Percentiles rank a stretch among this genome's conserved stretches.
These are phyloP conservation scores for Neonectria magnoliae DNA, from an alignment of 2,329 filamentous ascomycete genomes.

Conservation along the genomic window DNA sequence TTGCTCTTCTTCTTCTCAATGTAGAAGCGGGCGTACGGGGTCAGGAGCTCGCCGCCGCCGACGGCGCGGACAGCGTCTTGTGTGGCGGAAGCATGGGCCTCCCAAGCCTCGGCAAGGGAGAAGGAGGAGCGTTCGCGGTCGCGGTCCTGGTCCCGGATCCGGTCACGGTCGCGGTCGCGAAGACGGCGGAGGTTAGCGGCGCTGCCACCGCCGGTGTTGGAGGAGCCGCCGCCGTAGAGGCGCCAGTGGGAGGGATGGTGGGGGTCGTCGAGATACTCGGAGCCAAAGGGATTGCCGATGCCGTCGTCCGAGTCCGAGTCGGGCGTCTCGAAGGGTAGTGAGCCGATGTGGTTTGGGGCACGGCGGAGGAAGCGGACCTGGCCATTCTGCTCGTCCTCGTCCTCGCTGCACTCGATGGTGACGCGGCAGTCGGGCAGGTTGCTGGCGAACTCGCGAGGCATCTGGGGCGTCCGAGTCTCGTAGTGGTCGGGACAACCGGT, in stretches of 20 bases:
- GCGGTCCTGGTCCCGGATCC: slow-evolving; percentile 30
- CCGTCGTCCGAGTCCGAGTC: slow-evolving; percentile 50
- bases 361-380: slow-evolving; percentile 47
- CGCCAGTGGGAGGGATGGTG: slow-evolving; percentile 39
- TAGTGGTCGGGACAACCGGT: slow-evolving; percentile 51
- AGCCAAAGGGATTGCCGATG: slow-evolving; percentile 38
- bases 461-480: slow-evolving; percentile 61
- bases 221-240: slow-evolving; percentile 33
- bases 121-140: slow-evolving; percentile 28
- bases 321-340: slow-evolving; percentile 64
- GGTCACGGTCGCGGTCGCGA: slow-evolving; percentile 32
- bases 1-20: slow-evolving; percentile 85
- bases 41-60: slow-evolving; percentile 69
- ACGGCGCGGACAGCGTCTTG: slow-evolving; percentile 67
- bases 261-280: slow-evolving; percentile 42
- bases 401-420: slow-evolving; percentile 69
- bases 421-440: slow-evolving; percentile 62
- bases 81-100: slow-evolving; percentile 62
- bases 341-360: slow-evolving; percentile 63
- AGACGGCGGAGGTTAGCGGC: slow-evolving; percentile 19
- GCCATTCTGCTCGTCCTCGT: slow-evolving; percentile 58
- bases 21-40: slow-evolving; percentile 82
- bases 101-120: slow-evolving; percentile 50
- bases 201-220: slow-evolving; percentile 21
- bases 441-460: slow-evolving; percentile 64